Evolutionary conservation across 2,329 filamentous ascomycete genomes (phyloP), one percentile per base, ranked within the genome.

Genomic region (Talaromyces sp.): DNA sequence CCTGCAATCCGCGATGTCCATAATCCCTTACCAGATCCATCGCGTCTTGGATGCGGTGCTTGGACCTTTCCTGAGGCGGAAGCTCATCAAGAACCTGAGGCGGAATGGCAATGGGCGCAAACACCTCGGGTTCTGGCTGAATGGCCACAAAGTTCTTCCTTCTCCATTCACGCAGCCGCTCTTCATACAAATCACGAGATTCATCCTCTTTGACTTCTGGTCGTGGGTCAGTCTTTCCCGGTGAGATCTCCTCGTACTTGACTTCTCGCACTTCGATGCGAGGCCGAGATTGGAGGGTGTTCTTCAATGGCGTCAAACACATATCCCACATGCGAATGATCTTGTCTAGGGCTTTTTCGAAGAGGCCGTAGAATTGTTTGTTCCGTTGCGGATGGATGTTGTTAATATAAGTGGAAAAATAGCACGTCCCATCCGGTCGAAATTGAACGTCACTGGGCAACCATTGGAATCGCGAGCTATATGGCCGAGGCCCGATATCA

Each of bases 1-100:
- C 70, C 65, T 89, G 86, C 3, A 88, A 66, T 2, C 81, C 80
- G 6, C 70, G 68, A 1, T 76, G 66, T 9, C 68, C 64, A 61
- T 77, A 81, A n/a, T 75, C 65, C 9, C 68, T 61, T 31, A 65
- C 66, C n/a, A 76, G 65, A n/a, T 70, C 64, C 35, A 75, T 66
- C 3, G 66, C 54, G 12, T 65, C 65, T 50, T 69, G 65, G 27
- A 72, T 65, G 1, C 71, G 65, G 32, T 72, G 67, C 2, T 67
- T 61, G 32, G 60, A 64, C 4, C 66, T 64, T 19, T 71, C 59
- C 26, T 70, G 66, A 38, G 62, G 54, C 1, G 71, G 66, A 12
- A 73, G 35, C 19, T 68, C 65, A 9, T 62, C 54, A 67, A 72
- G 67, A 58, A 73, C 65, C 54, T 66, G 62, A 6, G 48, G 61